A percentile compares a stretch with the other conserved stretches of the same genome.
These are phyloP conservation scores for Fusarium sp. DNA, from an alignment of 2,329 filamentous ascomycete genomes.

Conservation along the genomic window DNA sequence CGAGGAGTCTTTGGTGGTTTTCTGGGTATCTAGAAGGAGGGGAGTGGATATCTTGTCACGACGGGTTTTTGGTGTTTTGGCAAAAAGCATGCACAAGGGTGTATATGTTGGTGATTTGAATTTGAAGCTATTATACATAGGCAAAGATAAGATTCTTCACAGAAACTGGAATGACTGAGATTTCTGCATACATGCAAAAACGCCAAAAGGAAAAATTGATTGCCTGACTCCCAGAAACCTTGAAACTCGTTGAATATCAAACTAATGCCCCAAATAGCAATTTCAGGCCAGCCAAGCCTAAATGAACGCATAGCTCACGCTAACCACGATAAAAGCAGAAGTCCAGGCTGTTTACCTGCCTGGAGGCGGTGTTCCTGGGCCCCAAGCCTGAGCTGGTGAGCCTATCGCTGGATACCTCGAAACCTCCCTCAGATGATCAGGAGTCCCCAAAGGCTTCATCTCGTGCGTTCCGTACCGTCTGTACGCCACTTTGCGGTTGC, in stretches of 20 bases:
- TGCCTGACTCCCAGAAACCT: not conserved
- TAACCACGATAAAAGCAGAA: not conserved
- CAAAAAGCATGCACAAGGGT: not conserved
- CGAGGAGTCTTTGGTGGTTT: not conserved
- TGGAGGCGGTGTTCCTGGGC: not conserved
- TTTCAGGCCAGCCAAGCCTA: not conserved
- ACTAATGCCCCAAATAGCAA: not conserved
- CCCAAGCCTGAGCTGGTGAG: not conserved
- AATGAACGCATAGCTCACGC: not conserved
- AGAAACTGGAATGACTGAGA: not conserved
- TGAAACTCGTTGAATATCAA: not conserved
- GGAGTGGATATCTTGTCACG: not conserved
- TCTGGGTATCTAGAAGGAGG: not conserved
- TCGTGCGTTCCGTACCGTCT: conserved; percentile 18
- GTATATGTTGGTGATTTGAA: not conserved
- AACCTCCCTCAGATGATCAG: conserved; percentile 34
- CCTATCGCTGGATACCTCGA: conserved; percentile 27
- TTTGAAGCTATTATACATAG: not conserved
- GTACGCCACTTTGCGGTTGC: conserved; percentile 36
- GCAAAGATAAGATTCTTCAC: not conserved
- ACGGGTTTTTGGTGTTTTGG: not conserved
- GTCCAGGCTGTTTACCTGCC: not conserved
- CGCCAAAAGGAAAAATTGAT: not conserved
- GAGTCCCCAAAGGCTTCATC: conserved; percentile 36
- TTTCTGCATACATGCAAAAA: not conserved